phyloP scores from a whole-genome alignment of 2,329 filamentous ascomycete species.

The Botryosphaeria agaves region DNA sequence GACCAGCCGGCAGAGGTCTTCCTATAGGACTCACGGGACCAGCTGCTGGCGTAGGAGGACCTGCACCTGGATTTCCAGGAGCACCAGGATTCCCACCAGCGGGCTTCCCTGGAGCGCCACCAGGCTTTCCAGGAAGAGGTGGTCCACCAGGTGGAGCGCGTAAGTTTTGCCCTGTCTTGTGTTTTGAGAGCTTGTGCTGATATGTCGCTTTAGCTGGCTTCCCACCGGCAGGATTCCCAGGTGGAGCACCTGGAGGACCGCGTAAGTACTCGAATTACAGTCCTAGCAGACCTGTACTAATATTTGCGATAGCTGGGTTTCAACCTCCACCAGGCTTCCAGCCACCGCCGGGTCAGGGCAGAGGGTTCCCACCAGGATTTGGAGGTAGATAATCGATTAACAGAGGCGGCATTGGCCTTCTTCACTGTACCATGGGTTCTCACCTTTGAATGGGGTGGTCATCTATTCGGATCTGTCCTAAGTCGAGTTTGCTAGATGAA shows the following conservation, averaged over 20 bases:
- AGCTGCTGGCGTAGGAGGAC: slow-evolving; percentile 71
- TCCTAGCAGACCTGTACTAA: slow-evolving; percentile 8
- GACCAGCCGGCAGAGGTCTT: slow-evolving; percentile 73
- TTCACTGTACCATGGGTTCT: too few species aligned
- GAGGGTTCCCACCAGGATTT: slow-evolving; percentile 8
- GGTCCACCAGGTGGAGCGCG: slow-evolving; percentile 20
- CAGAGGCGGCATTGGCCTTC: too few species aligned
- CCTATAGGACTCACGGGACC: slow-evolving; percentile 77
- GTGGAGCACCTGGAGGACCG: slow-evolving; percentile 24
- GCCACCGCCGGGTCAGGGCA: slow-evolving; percentile 4
- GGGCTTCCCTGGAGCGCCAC: slow-evolving; percentile 27
- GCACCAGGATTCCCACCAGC: too few species aligned
- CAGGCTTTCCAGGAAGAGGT: slow-evolving; percentile 12
- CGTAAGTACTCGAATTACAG: slow-evolving; percentile 9
- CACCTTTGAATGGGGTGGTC: too few species aligned
- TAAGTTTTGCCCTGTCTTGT: slow-evolving; percentile 7
- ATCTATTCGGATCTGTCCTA: too few species aligned
- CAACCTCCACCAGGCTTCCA: slow-evolving; percentile 9
- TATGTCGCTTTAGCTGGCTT: slow-evolving; percentile 10
- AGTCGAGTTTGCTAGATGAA: too few species aligned
- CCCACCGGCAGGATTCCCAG: slow-evolving; percentile 13
- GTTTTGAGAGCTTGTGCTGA: slow-evolving; percentile 6
- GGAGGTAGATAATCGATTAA: too few species aligned
- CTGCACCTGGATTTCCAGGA: slow-evolving; percentile 43
- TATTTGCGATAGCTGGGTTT: slow-evolving; percentile 23